A percentile compares a stretch with the other conserved stretches of the same genome.
Evolutionary conservation across 345 rosid species (phyloP).

Genomic region (Zanthoxylum bungeanum): DNA sequence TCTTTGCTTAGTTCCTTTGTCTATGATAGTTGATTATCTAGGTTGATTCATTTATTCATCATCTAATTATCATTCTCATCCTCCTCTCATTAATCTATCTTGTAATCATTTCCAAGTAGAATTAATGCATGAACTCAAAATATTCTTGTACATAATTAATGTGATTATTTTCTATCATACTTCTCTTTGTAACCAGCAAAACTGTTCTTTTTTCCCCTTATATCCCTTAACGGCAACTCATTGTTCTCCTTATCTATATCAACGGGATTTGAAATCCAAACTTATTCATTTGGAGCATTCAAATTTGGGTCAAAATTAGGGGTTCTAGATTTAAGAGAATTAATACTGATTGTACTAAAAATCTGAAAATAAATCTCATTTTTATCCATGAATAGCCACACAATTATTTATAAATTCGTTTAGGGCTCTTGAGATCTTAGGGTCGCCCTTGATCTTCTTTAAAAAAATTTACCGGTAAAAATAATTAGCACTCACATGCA

Average conservation of each 20-base stretch:
- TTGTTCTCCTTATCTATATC: background rate
- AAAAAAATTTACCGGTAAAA: too few species aligned
- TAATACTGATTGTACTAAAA: too few species aligned
- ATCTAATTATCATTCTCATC: background rate
- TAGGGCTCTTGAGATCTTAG: too few species aligned
- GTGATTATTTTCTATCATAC: background rate
- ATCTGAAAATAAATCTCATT: too few species aligned
- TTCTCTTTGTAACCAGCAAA: background rate
- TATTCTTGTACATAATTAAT: background rate
- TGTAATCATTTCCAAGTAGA: background rate
- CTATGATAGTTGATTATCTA: slow-evolving; percentile 41
- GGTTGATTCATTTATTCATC: slow-evolving; percentile 29
- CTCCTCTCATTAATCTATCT: background rate
- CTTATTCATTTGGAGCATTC: too few species aligned
- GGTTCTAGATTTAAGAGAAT: too few species aligned
- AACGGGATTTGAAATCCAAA: background rate
- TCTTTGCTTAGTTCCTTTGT: slow-evolving; percentile 63
- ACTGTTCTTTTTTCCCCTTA: background rate
- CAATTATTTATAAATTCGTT: too few species aligned
- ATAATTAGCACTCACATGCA: too few species aligned
- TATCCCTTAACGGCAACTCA: too few species aligned
- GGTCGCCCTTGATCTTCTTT: too few species aligned
- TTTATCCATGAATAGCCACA: too few species aligned
- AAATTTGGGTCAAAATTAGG: too few species aligned
- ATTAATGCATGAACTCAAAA: background rate